phyloP scores from a whole-genome alignment of 2,329 filamentous ascomycete genomes.

The Penicillium sp. region DNA sequence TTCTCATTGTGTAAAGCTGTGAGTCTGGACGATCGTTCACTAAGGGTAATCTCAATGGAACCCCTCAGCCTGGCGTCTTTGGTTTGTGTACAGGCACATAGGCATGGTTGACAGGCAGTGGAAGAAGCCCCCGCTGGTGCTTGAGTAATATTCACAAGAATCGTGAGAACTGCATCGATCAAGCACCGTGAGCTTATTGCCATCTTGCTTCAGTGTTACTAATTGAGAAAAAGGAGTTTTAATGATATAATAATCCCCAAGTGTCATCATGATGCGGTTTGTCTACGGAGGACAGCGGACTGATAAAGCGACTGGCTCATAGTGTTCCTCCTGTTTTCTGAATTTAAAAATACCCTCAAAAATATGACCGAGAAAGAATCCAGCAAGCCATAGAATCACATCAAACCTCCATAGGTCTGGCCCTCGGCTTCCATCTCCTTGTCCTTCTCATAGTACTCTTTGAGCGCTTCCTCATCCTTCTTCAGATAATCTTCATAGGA shows the following conservation, averaged over 20 bases:
- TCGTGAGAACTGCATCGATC: no score
- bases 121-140: no score
- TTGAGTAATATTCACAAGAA: no score
- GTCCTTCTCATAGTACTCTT: not conserved
- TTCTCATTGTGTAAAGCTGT: no score
- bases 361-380: not conserved
- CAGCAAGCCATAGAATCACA: not conserved
- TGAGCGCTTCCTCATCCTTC: not conserved
- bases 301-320: not conserved
- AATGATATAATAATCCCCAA: not conserved
- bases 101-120: no score
- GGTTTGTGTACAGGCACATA: no score
- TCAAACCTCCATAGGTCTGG: constrained; percentile 1
- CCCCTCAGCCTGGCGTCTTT: no score
- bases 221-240: no score
- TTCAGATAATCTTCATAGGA: not conserved
- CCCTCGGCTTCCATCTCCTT: not conserved
- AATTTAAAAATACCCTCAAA: not conserved
- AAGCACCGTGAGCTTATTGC: no score
- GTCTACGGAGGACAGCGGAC: not conserved
- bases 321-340: not conserved
- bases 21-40: no score
- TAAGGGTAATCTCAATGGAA: no score
- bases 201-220: no score
- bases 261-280: not conserved